Conservation (phyloP, 164 flowering plant species). For the Platanus orientalis region DNA sequence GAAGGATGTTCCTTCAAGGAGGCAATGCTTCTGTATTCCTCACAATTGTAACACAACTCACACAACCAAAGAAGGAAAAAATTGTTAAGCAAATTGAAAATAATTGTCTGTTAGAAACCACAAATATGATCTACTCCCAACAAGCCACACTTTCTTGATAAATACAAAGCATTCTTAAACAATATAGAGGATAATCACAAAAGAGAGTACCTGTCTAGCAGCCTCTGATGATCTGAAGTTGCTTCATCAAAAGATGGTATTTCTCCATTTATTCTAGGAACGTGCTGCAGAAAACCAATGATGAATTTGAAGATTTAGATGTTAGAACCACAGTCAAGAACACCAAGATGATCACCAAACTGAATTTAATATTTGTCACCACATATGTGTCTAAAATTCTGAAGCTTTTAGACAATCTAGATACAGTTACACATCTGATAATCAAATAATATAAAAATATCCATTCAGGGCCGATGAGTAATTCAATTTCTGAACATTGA, state of each 20-base stretch:
- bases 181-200: background rate
- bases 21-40: too few species aligned
- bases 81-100: background rate
- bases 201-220: constrained; percentile 65
- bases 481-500: too few species aligned
- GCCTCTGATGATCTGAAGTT: constrained; percentile 88
- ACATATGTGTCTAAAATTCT: too few species aligned
- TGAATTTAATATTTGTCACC: too few species aligned
- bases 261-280: constrained; percentile 93
- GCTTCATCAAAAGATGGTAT: constrained; percentile 95
- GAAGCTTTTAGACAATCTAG: background rate
- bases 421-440: background rate
- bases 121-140: constrained; percentile 6
- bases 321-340: background rate
- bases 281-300: constrained; percentile 53
- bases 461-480: background rate
- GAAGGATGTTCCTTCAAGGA: too few species aligned
- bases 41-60: too few species aligned
- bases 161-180: background rate
- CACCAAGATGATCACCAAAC: background rate
- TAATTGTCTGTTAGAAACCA: background rate
- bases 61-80: too few species aligned
- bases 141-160: background rate
- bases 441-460: background rate
- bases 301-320: background rate